Base-by-base conservation (phyloP, 768 basidiomycete species). In the Amanita pallidorosea region DNA sequence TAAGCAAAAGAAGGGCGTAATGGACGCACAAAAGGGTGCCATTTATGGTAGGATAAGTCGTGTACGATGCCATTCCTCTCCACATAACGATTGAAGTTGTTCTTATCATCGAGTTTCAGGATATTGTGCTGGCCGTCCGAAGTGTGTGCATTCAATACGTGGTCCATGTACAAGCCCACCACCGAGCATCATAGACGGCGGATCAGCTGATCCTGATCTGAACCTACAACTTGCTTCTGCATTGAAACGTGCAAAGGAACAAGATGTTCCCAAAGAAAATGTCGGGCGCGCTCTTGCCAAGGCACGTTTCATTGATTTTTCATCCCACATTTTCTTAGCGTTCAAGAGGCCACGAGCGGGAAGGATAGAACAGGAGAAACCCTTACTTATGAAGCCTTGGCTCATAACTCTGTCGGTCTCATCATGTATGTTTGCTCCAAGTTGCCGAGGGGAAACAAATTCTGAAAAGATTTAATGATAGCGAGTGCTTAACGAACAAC, bases 231-330 rank as follows among this genome's bases (percentile, higher is more conserved):
- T 86, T 42, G 76, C 78, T 1, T 61, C 69, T 5, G 76, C 71
- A 5, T 58, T 86, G n/a, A 79, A 74, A 56, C 67, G 75, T 34
- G 77, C 75, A 0, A 81, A 71, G 60, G 71, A 77, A 0, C 65
- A 68, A 45, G 79, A 81, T 29, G 76, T 85, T 8, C 84, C 84
- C 11, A 85, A 75, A 56, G 80, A 83, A 41, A 85, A 83, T 62
- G 76, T 86, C 5, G 80, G 80, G 52, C 79, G 71, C 23, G 77
- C 83, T 0, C 64, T 85, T 43, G 72, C 70, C 40, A 77, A 72
- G 67, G 84, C 80, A 56, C 20, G 61, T 52, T 1, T 40, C 31
- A 18, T 37, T 17, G 17, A 33, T 17, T 9, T 42, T 15, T 23
- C n/a, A 38, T 13, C 34, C 17, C 7, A 29, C 20, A 29, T 7